Conservation (phyloP, 2,329 filamentous ascomycete genomes). For the Cordyceps pruinosa region DNA sequence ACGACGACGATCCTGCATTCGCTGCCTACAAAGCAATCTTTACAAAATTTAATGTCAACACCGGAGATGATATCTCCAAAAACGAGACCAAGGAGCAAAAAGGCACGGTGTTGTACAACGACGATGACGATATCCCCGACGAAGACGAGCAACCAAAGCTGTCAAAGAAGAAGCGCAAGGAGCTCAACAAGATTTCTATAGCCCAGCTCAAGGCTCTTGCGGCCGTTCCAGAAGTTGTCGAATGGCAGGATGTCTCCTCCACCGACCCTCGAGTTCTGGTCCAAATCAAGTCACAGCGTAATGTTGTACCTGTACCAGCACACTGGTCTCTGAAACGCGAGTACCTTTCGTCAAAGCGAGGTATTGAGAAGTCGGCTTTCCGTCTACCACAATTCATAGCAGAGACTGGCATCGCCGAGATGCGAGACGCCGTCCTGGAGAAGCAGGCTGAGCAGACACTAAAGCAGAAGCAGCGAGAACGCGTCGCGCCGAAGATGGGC, state of each 20-base stretch:
- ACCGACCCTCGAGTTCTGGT: slow-evolving; percentile 83
- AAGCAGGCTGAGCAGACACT: slow-evolving; percentile 88
- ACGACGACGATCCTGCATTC: slow-evolving; percentile 67
- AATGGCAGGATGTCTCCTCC: slow-evolving; percentile 94
- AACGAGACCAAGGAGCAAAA: slow-evolving; percentile 58
- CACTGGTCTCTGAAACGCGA: slow-evolving; percentile 97
- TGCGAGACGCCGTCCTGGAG: slow-evolving; percentile 92
- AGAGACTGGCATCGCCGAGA: slow-evolving; percentile 94
- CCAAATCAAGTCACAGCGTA: slow-evolving; percentile 90
- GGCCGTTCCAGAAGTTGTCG: slow-evolving; percentile 84
- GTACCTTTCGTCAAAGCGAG: slow-evolving; percentile 92
- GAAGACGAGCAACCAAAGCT: slow-evolving; percentile 61
- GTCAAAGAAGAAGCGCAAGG: slow-evolving; percentile 93
- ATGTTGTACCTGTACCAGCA: slow-evolving; percentile 86
- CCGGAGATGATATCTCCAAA: slow-evolving; percentile 26
- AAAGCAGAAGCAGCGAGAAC: slow-evolving; percentile 92
- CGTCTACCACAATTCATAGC: slow-evolving; percentile 92
- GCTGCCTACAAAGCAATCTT: slow-evolving; percentile 80
- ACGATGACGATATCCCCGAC: slow-evolving; percentile 79
- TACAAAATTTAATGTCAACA: slow-evolving; percentile 61
- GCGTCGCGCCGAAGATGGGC: slow-evolving; percentile 92
- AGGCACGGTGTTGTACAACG: slow-evolving; percentile 60
- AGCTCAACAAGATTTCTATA: slow-evolving; percentile 84
- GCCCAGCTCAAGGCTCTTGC: slow-evolving; percentile 93
- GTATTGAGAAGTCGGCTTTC: slow-evolving; percentile 93